A percentile compares a stretch with the other conserved stretches of the same genome.
phyloP scores from a whole-genome alignment of 257 asterid genomes.

The Eucommia ulmoides region DNA sequence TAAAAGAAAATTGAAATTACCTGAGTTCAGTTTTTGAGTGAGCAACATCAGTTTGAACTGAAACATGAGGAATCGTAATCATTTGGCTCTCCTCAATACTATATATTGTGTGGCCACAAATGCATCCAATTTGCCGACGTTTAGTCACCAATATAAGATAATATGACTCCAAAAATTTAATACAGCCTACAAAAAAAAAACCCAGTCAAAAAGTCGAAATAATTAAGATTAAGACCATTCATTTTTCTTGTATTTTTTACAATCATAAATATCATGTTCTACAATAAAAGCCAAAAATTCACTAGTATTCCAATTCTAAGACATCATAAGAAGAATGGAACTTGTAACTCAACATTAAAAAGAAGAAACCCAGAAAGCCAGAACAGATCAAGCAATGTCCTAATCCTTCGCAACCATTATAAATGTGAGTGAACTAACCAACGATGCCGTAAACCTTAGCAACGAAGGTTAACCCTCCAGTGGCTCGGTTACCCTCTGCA shows the following conservation, averaged over 20 bases:
- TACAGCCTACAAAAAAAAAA: too few species aligned
- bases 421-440: conserved; percentile 41
- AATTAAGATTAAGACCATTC: too few species aligned
- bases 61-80: conserved; percentile 74
- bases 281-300: neutral
- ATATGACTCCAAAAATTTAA: conserved; percentile 83
- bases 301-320: neutral
- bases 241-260: too few species aligned
- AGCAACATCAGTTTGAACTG: conserved; percentile 96
- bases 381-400: too few species aligned
- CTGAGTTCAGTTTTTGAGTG: conserved; percentile 93
- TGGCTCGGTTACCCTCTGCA: conserved; percentile 95
- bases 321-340: too few species aligned
- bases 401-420: too few species aligned
- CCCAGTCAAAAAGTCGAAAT: too few species aligned
- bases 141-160: conserved; percentile 85
- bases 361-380: too few species aligned
- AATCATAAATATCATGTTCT: too few species aligned
- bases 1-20: conserved; percentile 26
- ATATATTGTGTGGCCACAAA: conserved; percentile 97
- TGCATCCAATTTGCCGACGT: conserved; percentile 79
- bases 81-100: conserved; percentile 93
- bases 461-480: conserved; percentile 83
- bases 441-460: conserved; percentile 97
- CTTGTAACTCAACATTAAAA: too few species aligned